Percentiles rank a stretch among this genome's conserved stretches.
phyloP scores from a whole-genome alignment of 345 rosid species.

The Salix caprea region DNA sequence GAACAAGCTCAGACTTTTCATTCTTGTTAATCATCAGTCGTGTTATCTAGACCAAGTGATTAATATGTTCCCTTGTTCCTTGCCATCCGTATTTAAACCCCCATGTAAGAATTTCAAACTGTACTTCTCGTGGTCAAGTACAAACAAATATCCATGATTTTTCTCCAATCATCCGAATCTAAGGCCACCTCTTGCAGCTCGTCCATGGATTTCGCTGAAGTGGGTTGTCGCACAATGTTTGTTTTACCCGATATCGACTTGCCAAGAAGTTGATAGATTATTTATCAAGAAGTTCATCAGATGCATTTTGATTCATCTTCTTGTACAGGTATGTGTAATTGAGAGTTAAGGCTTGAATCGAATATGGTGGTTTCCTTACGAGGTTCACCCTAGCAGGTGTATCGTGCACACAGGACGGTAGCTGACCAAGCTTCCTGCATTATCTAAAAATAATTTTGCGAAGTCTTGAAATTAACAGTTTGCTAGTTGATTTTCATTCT shows the following conservation, averaged over 20 bases:
- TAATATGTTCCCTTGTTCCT: constrained; percentile 5
- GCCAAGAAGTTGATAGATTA: neutral
- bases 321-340: constrained; percentile 21
- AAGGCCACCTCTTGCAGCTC: neutral
- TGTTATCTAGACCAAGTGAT: constrained; percentile 9
- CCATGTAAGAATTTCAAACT: constrained; percentile 1
- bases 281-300: neutral
- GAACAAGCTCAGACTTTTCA: constrained; percentile 18
- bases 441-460: neutral
- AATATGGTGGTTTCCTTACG: neutral
- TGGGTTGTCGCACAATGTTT: neutral
- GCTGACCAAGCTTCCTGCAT: neutral
- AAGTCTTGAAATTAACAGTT: neutral
- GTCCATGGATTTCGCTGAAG: constrained; percentile 5
- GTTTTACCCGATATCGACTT: too few species aligned
- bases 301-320: constrained; percentile 10
- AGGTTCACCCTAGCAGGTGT: neutral
- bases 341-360: neutral
- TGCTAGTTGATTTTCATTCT: neutral
- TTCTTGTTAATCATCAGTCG: constrained; percentile 12
- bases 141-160: neutral
- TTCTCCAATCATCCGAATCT: constrained; percentile 3
- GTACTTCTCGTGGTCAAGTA: constrained; percentile 14
- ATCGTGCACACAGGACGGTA: neutral
- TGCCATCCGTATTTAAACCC: constrained; percentile 20